Evolutionary conservation across 257 asterid genomes (phyloP), one percentile per base, ranked within the genome.

Genomic region (Handroanthus guayacan): DNA sequence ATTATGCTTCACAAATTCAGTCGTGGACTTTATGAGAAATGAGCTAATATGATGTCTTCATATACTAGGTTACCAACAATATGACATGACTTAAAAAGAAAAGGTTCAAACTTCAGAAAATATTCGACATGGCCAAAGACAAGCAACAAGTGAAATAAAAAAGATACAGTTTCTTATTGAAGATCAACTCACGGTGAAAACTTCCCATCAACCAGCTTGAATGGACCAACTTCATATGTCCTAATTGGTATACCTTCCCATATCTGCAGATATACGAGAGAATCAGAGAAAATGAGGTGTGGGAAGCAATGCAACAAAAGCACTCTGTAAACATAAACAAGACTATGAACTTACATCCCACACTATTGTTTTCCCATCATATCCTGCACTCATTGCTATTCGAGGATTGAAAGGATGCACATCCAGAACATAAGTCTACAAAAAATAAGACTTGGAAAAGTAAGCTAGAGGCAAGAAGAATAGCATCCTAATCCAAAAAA

Each of bases 351-450:
- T 95, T 82, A 95, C 99, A 89, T 95, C 99, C 99, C 99, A 95
- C 62, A 95, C 90, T 67, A 95, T 95, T 34, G 97, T 92, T 89
- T 82, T 95, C 81, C 98, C 99, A 85, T 95, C 99, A 90, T 95
- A 95, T 80, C 99, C 99, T 4, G 99, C 99, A 83, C 99, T 95
- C 99, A 95, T 92, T 78, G 99, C 99, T 64, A 95, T 92, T 34
- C 99, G 92, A 76, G 99, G 99, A 77, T 95, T 95, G 79, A 88
- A 92, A 75, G 99, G 99, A 81, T 92, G 99, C 76, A 95, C 99
- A 85, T 95, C 99, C 81, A 95, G 86, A 51, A 92, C 96, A 79
- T 92, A 95, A 67, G 99, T 92, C 99, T 95, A 78, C 69, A 85
- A 79, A 71, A 62, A 9, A 34, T 74, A 54, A 78, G 82, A 81